Conservation (phyloP, 208 protist genomes). For the Leishmania mexicana region DNA sequence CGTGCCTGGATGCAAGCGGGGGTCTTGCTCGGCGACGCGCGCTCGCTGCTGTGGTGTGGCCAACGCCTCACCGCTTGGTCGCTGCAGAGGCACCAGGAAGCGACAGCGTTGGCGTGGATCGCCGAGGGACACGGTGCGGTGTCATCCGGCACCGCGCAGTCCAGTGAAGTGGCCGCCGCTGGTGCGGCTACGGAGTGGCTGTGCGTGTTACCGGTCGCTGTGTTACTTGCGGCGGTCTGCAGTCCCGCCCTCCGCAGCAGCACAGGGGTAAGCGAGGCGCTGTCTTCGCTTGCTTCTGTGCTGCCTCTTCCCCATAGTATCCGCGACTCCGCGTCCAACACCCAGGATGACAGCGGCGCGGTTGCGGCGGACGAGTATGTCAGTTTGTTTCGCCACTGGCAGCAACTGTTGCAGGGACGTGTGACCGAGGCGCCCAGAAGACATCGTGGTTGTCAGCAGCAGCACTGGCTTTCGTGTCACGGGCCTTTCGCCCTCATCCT, state of each 20-base stretch:
- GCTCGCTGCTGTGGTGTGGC: conserved; percentile 10
- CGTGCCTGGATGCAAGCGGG: conserved; percentile 32
- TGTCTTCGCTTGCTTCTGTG: conserved; percentile 1
- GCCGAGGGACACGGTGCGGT: not conserved
- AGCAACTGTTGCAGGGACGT: not conserved
- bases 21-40: conserved; percentile 26
- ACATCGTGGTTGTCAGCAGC: not conserved
- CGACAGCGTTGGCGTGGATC: not conserved
- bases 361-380: conserved; percentile 4
- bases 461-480: not conserved
- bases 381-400: conserved; percentile 5
- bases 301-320: conserved; percentile 1
- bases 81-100: not conserved
- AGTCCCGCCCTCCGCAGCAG: not conserved
- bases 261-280: conserved; percentile 5
- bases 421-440: not conserved
- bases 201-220: conserved; percentile 11
- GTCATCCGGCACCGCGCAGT: not conserved
- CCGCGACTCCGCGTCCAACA: not conserved
- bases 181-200: conserved; percentile 20
- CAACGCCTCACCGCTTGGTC: conserved; percentile 13
- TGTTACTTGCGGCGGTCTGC: not conserved
- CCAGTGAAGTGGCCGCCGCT: not conserved
- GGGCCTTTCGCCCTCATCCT: not conserved
- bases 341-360: not conserved